Conservation (phyloP, 306 rosid species). For the Cucurbita pepo region DNA sequence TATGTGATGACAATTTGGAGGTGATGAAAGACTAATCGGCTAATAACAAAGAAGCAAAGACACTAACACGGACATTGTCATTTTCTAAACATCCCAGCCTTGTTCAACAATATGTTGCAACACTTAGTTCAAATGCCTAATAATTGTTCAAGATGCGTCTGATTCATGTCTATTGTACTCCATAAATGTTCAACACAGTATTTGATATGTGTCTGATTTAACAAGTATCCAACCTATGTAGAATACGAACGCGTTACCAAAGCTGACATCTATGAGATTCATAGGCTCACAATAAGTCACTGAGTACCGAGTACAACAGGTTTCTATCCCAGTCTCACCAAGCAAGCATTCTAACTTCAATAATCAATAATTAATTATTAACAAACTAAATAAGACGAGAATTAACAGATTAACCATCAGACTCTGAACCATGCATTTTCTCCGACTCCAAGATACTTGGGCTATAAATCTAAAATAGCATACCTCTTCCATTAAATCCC, state of each 20-base stretch:
- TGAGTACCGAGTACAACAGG: background rate
- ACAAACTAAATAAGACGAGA: background rate
- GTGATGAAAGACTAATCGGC: background rate
- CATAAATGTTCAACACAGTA: background rate
- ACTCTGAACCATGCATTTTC: background rate
- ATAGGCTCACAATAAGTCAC: background rate
- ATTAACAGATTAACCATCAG: background rate
- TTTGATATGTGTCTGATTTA: background rate
- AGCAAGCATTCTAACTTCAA: background rate
- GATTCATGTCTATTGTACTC: background rate
- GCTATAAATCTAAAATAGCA: background rate
- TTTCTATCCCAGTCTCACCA: background rate
- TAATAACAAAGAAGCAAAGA: background rate
- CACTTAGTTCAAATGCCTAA: background rate
- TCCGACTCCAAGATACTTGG: background rate
- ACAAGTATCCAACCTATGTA: background rate
- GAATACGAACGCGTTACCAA: background rate
- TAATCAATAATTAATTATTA: background rate
- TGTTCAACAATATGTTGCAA: background rate
- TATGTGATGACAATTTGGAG: background rate
- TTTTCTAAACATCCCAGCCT: too few relatives aligned
- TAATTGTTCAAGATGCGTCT: background rate
- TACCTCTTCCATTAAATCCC: slow-evolving; percentile 9
- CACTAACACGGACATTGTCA: background rate
- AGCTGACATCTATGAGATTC: background rate